phyloP scores from a whole-genome alignment of 1,139 yeast genomes.

The Candida frijolesensis region DNA sequence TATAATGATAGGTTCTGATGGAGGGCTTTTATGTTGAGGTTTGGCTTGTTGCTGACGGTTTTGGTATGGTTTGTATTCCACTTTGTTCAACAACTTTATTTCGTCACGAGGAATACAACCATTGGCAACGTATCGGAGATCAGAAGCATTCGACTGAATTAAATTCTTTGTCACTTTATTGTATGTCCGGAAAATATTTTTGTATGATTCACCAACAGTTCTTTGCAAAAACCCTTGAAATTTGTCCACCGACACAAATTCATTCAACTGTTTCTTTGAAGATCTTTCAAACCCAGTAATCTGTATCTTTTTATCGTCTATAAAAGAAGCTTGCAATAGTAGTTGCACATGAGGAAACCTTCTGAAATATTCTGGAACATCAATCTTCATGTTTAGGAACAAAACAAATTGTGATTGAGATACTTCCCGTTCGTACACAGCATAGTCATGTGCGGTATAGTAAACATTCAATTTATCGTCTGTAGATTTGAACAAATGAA shows the following conservation, averaged over 20 bases:
- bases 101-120: slow-evolving; percentile 14
- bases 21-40: background rate
- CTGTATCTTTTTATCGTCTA: slow-evolving; percentile 30
- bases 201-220: slow-evolving; percentile 23
- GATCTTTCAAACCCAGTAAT: slow-evolving; percentile 31
- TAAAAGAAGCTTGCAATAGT: slow-evolving; percentile 30
- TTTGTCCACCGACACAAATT: slow-evolving; percentile 23
- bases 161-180: slow-evolving; percentile 26
- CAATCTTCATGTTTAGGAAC: slow-evolving; percentile 54
- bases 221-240: slow-evolving; percentile 26
- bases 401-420: slow-evolving; percentile 64
- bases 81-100: slow-evolving; percentile 8
- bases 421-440: slow-evolving; percentile 59
- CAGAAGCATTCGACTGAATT: slow-evolving; percentile 23
- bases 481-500: slow-evolving; percentile 68
- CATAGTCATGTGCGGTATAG: slow-evolving; percentile 78
- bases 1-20: slow-evolving; percentile 10
- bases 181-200: slow-evolving; percentile 25
- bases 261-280: slow-evolving; percentile 26
- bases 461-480: slow-evolving; percentile 48
- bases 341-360: slow-evolving; percentile 27
- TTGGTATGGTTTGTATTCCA: slow-evolving; percentile 3
- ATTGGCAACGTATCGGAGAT: slow-evolving; percentile 24
- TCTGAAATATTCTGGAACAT: slow-evolving; percentile 27
- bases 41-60: background rate